Conservation (phyloP, 768 basidiomycete species). For the Scleroderma citrinum region DNA sequence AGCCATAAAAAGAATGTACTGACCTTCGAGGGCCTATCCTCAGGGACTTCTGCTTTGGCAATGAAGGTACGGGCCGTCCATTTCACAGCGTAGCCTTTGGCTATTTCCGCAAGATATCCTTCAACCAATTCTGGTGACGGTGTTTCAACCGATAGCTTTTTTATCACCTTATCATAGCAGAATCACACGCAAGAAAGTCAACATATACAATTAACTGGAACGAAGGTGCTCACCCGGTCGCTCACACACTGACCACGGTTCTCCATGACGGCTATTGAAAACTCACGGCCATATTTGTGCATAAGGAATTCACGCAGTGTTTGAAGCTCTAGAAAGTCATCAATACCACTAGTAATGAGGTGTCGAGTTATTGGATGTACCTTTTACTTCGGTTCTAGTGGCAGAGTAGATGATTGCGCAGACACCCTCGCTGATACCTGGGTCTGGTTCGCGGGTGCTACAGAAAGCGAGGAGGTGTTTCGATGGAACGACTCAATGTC, state of each 20-base stretch:
- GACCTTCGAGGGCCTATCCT: slow-evolving; percentile 36
- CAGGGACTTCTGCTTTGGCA: slow-evolving; percentile 21
- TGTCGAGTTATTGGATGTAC: slow-evolving; percentile 31
- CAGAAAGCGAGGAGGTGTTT: slow-evolving; percentile 7
- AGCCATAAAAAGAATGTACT: not conserved
- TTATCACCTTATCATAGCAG: slow-evolving; percentile 49
- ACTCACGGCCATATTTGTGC: slow-evolving; percentile 94
- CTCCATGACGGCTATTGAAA: slow-evolving; percentile 79
- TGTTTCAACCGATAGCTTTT: slow-evolving; percentile 64
- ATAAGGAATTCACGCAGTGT: slow-evolving; percentile 88
- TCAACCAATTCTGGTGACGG: slow-evolving; percentile 76
- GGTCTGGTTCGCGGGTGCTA: slow-evolving; percentile 81
- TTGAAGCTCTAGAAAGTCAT: slow-evolving; percentile 62
- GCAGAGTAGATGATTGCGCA: slow-evolving; percentile 87
- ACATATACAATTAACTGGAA: not conserved
- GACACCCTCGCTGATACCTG: slow-evolving; percentile 80
- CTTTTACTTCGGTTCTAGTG: slow-evolving; percentile 86
- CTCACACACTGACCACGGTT: slow-evolving; percentile 78
- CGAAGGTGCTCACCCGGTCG: slow-evolving; percentile 55
- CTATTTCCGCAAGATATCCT: slow-evolving; percentile 84
- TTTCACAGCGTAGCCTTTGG: slow-evolving; percentile 74
- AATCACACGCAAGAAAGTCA: slow-evolving; percentile 1
- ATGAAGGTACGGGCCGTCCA: slow-evolving; percentile 44
- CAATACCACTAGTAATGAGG: slow-evolving; percentile 1
- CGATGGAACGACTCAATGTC: slow-evolving; percentile 3